Conservation (phyloP, 208 protist species). For the Borovskyia barvae region DNA sequence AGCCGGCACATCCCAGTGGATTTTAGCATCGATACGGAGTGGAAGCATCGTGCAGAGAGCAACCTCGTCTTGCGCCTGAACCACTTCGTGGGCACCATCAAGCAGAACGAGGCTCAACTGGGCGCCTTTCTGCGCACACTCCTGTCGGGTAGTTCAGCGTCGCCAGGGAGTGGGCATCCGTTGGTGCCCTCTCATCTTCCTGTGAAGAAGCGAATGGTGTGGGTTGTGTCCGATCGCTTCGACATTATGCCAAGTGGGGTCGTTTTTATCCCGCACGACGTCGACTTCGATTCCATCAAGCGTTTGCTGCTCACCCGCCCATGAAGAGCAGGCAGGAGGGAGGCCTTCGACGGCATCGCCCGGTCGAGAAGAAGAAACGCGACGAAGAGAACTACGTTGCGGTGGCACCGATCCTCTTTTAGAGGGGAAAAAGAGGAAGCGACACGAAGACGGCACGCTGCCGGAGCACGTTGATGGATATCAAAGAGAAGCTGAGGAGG, state of each 20-base stretch:
- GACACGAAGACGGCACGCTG: no score
- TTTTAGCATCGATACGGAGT: constrained; percentile 80
- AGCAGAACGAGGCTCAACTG: constrained; percentile 58
- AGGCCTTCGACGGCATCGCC: background rate
- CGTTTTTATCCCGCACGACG: constrained; percentile 76
- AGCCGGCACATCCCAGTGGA: constrained; percentile 75
- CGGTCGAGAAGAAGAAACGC: no score
- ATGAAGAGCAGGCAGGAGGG: constrained; percentile 8
- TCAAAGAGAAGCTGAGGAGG: no score
- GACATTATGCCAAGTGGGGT: constrained; percentile 80
- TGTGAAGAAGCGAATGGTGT: constrained; percentile 72
- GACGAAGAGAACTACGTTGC: background rate
- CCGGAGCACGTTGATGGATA: no score
- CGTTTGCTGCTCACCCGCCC: constrained; percentile 39
- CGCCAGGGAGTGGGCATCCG: constrained; percentile 10
- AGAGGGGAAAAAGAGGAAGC: no score
- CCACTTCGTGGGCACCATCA: constrained; percentile 63
- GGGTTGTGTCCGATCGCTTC: constrained; percentile 76
- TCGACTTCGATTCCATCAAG: constrained; percentile 82
- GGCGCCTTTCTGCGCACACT: constrained; percentile 44
- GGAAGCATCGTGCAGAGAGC: constrained; percentile 69
- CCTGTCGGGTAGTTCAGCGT: constrained; percentile 9
- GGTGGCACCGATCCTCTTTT: background rate
- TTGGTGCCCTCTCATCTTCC: constrained; percentile 19
- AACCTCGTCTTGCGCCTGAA: constrained; percentile 58